Evolutionary conservation across 495 filamentous ascomycete genomes (phyloP), one percentile per base, ranked within the genome.

Genomic region (Daldinia grandis): DNA sequence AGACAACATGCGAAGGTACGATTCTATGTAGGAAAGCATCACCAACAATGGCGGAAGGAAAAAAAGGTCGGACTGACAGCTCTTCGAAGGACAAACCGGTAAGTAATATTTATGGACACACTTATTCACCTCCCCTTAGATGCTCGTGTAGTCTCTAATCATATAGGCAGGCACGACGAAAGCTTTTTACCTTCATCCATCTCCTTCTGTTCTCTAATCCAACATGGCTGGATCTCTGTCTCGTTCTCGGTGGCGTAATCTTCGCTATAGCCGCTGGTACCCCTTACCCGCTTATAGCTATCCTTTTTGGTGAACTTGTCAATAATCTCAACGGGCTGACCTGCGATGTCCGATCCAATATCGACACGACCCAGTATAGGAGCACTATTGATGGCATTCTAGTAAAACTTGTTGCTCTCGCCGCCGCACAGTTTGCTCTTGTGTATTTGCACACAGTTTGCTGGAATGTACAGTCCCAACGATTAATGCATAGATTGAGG

Each of bases 241-340:
- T 85, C 31, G 78, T 90, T 17, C 19, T 72, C 15, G 69, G 76
- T 15, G 89, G 86, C 49, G 71, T 84, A 42, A 28, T 87, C 4
- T 76, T 78, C 53, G 83, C 88, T 17, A 82, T 87, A 19, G 88
- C 82, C 9, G 85, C 89, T 5, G 89, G 89, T 60, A 85, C 89
- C 0, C 89, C 89, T 7, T 89, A 90, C 53, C 88, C 88, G 6
- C 75, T 91, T n/a, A 87, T 91, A 47, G 87, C 85, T 15, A 87
- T 91, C 62, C 74, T 90, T 28, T 91, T 91, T 71, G 89, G 89
- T 62, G 78, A 89, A 75, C 81, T 91, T 3, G 81, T 91, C 68
- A 85, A 91, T 76, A 81, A 86, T 68, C 82, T 91, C 64, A 90
- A 90, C 74, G 76, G 77, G 5, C 81, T 80, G 2, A 81, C 85